Evolutionary conservation across 257 asterid species (phyloP).

Genomic region (Buddleja alternifolia): DNA sequence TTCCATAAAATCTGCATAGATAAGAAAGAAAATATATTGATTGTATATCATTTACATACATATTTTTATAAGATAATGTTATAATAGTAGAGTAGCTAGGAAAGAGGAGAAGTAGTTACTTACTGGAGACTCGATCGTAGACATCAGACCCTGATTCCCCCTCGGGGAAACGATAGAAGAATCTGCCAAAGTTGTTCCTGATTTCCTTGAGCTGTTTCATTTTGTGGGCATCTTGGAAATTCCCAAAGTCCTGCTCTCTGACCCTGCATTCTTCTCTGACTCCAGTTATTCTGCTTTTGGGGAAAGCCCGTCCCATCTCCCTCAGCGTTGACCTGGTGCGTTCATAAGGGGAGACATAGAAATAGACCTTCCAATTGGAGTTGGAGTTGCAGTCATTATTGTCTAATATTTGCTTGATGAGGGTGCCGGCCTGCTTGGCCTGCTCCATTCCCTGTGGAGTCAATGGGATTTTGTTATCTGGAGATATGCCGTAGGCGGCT

Average conservation of each 20-base stretch:
- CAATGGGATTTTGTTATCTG: constrained; percentile 58
- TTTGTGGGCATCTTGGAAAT: constrained; percentile 61
- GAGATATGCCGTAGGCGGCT: constrained; percentile 35
- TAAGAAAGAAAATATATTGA: no score
- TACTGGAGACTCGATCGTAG: constrained; percentile 72
- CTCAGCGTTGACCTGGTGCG: constrained; percentile 66
- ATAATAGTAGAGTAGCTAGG: no score
- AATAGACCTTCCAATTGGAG: constrained; percentile 59
- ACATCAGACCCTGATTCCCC: constrained; percentile 90
- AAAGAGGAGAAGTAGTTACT: no score
- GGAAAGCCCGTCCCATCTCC: constrained; percentile 57
- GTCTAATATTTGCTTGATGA: constrained; percentile 47
- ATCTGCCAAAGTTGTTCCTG: constrained; percentile 67
- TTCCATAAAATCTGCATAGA: constrained; percentile 43
- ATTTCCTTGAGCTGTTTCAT: constrained; percentile 63
- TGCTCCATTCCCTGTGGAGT: constrained; percentile 50
- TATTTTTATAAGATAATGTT: neutral
- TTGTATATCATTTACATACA: neutral
- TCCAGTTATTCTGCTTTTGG: constrained; percentile 48
- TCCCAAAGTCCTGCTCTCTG: constrained; percentile 79
- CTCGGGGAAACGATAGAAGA: constrained; percentile 72
- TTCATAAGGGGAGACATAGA: constrained; percentile 67
- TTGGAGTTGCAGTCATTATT: constrained; percentile 22
- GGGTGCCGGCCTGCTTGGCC: constrained; percentile 46
- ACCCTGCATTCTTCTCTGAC: constrained; percentile 72